Percentiles rank a stretch among this genome's conserved stretches.
phyloP scores from a whole-genome alignment of 345 rosid species.

The Populus deltoides region DNA sequence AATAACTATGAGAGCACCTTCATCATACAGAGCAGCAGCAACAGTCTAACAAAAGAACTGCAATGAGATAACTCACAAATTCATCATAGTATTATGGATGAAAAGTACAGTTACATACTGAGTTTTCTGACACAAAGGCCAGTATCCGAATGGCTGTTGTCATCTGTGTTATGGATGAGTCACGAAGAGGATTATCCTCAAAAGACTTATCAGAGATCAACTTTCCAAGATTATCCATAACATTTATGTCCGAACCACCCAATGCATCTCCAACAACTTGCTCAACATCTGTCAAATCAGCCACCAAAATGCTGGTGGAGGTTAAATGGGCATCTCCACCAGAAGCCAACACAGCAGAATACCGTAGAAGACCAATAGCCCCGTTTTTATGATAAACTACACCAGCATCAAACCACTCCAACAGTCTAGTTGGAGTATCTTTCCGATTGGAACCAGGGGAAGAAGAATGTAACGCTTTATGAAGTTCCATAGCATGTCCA shows the following conservation, averaged over 20 bases:
- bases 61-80: slow-evolving; percentile 6
- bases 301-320: slow-evolving; percentile 65
- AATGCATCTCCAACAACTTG: slow-evolving; percentile 70
- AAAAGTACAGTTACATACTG: slow-evolving; percentile 48
- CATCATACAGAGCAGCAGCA: slow-evolving; percentile 80
- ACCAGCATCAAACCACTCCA: slow-evolving; percentile 96
- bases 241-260: slow-evolving; percentile 66
- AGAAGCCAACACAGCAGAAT: slow-evolving; percentile 83
- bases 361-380: slow-evolving; percentile 80
- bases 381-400: slow-evolving; percentile 92
- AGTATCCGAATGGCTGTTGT: slow-evolving; percentile 86
- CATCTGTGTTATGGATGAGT: slow-evolving; percentile 83
- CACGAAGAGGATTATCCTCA: slow-evolving; percentile 81
- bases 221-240: slow-evolving; percentile 85
- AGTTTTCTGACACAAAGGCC: slow-evolving; percentile 77
- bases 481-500: slow-evolving; percentile 79
- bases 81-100: neutral
- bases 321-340: slow-evolving; percentile 91
- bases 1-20: slow-evolving; percentile 78
- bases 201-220: slow-evolving; percentile 71
- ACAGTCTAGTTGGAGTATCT: slow-evolving; percentile 85
- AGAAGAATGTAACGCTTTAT: slow-evolving; percentile 80
- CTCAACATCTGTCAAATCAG: slow-evolving; percentile 75
- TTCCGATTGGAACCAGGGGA: slow-evolving; percentile 92
- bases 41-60: slow-evolving; percentile 53